Percentiles rank a stretch among this genome's conserved stretches.
Conservation (phyloP, 371 early-diverging fungal species). For the Mortierella sp. region DNA sequence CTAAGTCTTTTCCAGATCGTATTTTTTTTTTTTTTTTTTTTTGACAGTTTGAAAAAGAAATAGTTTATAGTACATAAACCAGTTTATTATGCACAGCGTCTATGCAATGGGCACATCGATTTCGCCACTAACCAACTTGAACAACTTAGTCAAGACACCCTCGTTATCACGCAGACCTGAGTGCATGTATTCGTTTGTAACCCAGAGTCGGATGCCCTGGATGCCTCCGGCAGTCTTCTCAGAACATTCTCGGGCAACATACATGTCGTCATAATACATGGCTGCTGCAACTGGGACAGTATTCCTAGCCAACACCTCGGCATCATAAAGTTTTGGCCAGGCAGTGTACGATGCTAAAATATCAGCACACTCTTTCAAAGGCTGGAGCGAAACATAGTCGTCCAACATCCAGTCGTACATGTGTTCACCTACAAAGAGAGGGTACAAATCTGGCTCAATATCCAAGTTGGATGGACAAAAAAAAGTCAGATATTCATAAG, state of each 20-base stretch:
- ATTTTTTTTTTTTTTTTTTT: background rate
- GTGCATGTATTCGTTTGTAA: slow-evolving; percentile 83
- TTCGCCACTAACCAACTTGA: slow-evolving; percentile 72
- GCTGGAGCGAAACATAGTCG: slow-evolving; percentile 74
- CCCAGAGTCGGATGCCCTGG: slow-evolving; percentile 74
- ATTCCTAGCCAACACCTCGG: slow-evolving; percentile 61
- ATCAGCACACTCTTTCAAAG: slow-evolving; percentile 72
- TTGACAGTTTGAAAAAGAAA: background rate
- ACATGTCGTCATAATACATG: slow-evolving; percentile 83
- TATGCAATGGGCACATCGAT: slow-evolving; percentile 42
- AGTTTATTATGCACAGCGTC: background rate
- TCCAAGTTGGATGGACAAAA: background rate
- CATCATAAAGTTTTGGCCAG: slow-evolving; percentile 76
- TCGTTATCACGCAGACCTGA: slow-evolving; percentile 74
- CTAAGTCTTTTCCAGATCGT: slow-evolving; percentile 7
- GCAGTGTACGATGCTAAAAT: slow-evolving; percentile 66
- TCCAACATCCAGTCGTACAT: slow-evolving; percentile 85
- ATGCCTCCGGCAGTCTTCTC: slow-evolving; percentile 71
- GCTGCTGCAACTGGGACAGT: slow-evolving; percentile 75
- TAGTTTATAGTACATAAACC: background rate
- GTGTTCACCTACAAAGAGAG: slow-evolving; percentile 65
- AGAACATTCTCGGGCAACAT: slow-evolving; percentile 70
- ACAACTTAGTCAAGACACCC: slow-evolving; percentile 67
- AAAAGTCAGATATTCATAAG: background rate
- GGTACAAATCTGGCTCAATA: background rate